Evolutionary conservation across 495 filamentous ascomycete genomes (phyloP).

Genomic region (Ramalina intermedia): DNA sequence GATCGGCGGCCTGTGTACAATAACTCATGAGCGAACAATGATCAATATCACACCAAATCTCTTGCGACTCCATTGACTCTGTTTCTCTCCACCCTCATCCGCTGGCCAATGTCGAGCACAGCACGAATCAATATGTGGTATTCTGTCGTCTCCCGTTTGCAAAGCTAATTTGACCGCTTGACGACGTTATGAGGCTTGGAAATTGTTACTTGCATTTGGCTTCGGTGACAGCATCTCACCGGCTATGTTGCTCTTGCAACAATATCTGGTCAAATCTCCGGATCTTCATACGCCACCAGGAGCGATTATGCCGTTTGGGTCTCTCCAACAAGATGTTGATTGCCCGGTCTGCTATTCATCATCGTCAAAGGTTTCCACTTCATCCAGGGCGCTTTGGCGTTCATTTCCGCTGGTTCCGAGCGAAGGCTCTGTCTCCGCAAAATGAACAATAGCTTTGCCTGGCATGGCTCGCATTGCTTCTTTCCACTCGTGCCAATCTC

Average conservation of each 20-base stretch:
- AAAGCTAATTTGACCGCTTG: too few relatives aligned
- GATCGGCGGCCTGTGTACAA: conserved; percentile 16
- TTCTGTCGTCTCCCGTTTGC: too few relatives aligned
- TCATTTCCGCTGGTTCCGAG: conserved; percentile 37
- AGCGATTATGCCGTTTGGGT: conserved; percentile 9
- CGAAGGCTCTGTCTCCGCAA: conserved; percentile 50
- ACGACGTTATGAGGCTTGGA: too few relatives aligned
- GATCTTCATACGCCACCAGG: background rate
- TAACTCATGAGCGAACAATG: conserved; percentile 12
- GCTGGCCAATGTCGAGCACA: too few relatives aligned
- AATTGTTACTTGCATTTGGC: too few relatives aligned
- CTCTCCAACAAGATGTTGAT: too few relatives aligned
- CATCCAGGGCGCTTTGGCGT: conserved; percentile 63
- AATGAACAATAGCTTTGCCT: conserved; percentile 74
- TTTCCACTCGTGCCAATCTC: conserved; percentile 78
- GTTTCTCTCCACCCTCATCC: too few relatives aligned
- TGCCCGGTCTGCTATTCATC: conserved; percentile 19
- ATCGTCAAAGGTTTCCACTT: conserved; percentile 78
- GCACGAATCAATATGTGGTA: too few relatives aligned
- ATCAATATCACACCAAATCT: background rate
- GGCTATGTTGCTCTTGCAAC: background rate
- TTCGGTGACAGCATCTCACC: background rate
- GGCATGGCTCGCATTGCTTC: conserved; percentile 47
- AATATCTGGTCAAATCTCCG: background rate
- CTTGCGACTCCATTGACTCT: too few relatives aligned